A percentile compares a stretch with the other conserved stretches of the same genome.
Evolutionary conservation across 1,284 basidiomycete species (phyloP).

Genomic region (Ganoderma sp.): DNA sequence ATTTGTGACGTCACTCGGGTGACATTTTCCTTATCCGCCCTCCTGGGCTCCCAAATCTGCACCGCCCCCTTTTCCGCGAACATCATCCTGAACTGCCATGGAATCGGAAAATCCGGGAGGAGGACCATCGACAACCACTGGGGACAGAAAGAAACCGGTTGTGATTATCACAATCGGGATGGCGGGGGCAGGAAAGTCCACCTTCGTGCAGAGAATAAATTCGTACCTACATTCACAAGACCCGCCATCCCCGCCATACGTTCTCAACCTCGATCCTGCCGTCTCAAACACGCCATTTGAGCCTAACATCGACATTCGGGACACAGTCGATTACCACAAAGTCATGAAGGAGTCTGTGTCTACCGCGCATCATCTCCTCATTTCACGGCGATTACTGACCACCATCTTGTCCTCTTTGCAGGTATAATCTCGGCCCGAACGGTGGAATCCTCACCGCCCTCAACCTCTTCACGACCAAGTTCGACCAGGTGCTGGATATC

Average conservation of each 20-base stretch:
- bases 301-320: conserved; percentile 97
- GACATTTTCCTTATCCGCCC: conserved; percentile 21
- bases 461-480: conserved; percentile 99
- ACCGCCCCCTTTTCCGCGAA: background rate
- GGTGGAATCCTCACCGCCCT: conserved; percentile 97
- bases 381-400: conserved; percentile 20
- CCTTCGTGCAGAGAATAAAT: conserved; percentile 93
- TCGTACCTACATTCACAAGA: conserved; percentile 77
- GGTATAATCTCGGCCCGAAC: conserved; percentile 98
- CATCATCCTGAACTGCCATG: conserved; percentile 16
- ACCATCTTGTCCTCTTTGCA: conserved; percentile 42
- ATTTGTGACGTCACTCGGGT: conserved; percentile 23
- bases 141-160: conserved; percentile 63
- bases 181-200: conserved; percentile 96
- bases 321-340: conserved; percentile 96
- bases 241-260: conserved; percentile 82
- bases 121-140: conserved; percentile 8
- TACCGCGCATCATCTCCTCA: conserved; percentile 15
- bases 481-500: conserved; percentile 94
- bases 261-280: conserved; percentile 98
- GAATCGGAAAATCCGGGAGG: conserved; percentile 14
- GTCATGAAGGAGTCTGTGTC: conserved; percentile 98
- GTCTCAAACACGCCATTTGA: conserved; percentile 91
- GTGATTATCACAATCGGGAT: conserved; percentile 92
- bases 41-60: conserved; percentile 1